Base-by-base conservation (phyloP, 2,329 filamentous ascomycete species). In the Ophiobolus disseminans region DNA sequence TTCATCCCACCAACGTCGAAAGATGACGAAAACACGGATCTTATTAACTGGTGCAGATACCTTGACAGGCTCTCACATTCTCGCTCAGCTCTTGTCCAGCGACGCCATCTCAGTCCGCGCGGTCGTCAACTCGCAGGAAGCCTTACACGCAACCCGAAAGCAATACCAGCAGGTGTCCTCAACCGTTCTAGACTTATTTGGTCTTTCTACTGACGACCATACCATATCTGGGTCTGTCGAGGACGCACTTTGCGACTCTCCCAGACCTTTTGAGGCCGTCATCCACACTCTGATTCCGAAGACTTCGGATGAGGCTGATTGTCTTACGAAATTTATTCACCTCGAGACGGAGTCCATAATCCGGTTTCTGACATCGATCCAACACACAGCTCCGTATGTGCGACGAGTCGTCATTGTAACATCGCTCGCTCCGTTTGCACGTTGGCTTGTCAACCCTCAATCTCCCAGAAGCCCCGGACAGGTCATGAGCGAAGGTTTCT, bases 11-110 rank as follows among this genome's bases (percentile, higher is more conserved):
- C 20, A 21, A 13, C 11, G 26, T 36, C 13, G 32, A 49, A 55
- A 38, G 25, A 66, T 66, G 60, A 32, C 59, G 26, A 53, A 50
- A 26, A 58, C 52, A 41, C 53, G 65, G 31, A 48, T 68, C 22
- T 56, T 69, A 31, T 32, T 69, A 10, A 67, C 62, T 5, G 62
- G 62, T 22, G 63, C 58, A 22, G 53, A 57, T 35, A 55, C 34
- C 34, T 54, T 69, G 10, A 55, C 48, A 11, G 66, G 66, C n/a
- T 66, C 59, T 5, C 63, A 65, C 39, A 63, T 66, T 16, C 58
- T 68, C 28, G 47, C 57, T 31, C 62, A 64, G 30, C 39, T 68
- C 9, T 48, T 69, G 11, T 55, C 61, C 25, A 19, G 45, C 26
- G 54, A 48, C 38, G 40, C 52, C 23, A 40, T 68, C 8, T 63